phyloP scores from a whole-genome alignment of 768 basidiomycete genomes.

The Leccinum truebloodii region DNA sequence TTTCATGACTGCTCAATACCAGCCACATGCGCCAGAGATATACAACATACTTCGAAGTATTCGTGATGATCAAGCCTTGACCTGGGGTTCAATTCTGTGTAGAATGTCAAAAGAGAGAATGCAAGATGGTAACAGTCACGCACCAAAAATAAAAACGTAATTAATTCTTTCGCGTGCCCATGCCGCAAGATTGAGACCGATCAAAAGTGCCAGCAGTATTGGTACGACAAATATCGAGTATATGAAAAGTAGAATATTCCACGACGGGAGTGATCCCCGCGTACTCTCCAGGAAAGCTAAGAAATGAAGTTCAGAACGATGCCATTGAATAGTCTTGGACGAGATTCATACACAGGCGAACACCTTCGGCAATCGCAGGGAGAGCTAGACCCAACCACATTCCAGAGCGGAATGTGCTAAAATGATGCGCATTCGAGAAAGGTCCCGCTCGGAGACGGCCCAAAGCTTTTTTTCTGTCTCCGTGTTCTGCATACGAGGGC shows the following conservation, averaged over 20 bases:
- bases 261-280: slow-evolving; percentile 57
- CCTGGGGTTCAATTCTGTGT: slow-evolving; percentile 64
- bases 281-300: slow-evolving; percentile 57
- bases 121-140: slow-evolving; percentile 12
- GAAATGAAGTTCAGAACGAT: background rate
- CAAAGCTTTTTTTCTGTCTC: slow-evolving; percentile 78
- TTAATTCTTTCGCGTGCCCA: slow-evolving; percentile 85
- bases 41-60: slow-evolving; percentile 60
- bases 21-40: background rate
- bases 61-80: slow-evolving; percentile 77
- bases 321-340: background rate
- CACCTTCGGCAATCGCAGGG: slow-evolving; percentile 68
- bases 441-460: slow-evolving; percentile 60
- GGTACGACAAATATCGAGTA: slow-evolving; percentile 79
- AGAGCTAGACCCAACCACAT: slow-evolving; percentile 67
- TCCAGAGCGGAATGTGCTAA: slow-evolving; percentile 76
- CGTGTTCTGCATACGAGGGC: slow-evolving; percentile 42
- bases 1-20: slow-evolving; percentile 27
- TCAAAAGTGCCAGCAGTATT: slow-evolving; percentile 68
- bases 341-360: slow-evolving; percentile 46
- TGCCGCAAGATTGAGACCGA: slow-evolving; percentile 79
- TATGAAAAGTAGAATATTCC: slow-evolving; percentile 72
- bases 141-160: slow-evolving; percentile 87
- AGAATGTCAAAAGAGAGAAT: background rate
- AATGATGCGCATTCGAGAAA: slow-evolving; percentile 62